Evolutionary conservation across 495 filamentous ascomycete genomes (phyloP).

Genomic region (Talaromyces adpressus): DNA sequence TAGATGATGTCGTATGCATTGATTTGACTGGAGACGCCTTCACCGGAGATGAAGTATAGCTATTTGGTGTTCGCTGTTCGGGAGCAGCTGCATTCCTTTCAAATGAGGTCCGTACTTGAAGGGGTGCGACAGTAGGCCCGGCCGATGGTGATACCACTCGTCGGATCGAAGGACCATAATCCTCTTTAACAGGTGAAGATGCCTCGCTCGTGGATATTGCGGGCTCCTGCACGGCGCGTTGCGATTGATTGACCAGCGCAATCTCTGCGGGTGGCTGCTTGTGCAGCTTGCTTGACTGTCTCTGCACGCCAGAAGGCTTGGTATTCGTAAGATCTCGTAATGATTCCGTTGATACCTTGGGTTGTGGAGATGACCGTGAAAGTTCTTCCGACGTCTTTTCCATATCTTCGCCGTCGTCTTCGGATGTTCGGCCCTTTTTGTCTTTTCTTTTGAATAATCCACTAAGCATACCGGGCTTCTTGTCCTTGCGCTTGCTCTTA

Average conservation of each 20-base stretch:
- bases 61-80: slow-evolving; percentile 1
- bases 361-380: slow-evolving; percentile 42
- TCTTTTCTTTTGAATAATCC: slow-evolving; percentile 94
- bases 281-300: slow-evolving; percentile 66
- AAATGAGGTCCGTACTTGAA: slow-evolving; percentile 16
- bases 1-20: slow-evolving; percentile 3
- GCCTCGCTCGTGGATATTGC: slow-evolving; percentile 10
- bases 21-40: slow-evolving; percentile 4
- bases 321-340: slow-evolving; percentile 24
- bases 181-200: slow-evolving; percentile 10
- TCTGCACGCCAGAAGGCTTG: slow-evolving; percentile 35
- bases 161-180: slow-evolving; percentile 30
- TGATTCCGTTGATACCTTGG: slow-evolving; percentile 45
- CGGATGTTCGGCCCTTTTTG: slow-evolving; percentile 65
- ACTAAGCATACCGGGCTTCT: slow-evolving; percentile 85
- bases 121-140: slow-evolving; percentile 17
- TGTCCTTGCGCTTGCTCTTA: slow-evolving; percentile 69
- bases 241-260: slow-evolving; percentile 40
- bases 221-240: slow-evolving; percentile 10
- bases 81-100: background rate
- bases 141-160: slow-evolving; percentile 30
- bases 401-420: slow-evolving; percentile 56
- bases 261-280: slow-evolving; percentile 50
- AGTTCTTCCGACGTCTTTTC: slow-evolving; percentile 56
- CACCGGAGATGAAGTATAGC: slow-evolving; percentile 3